Percentiles rank a stretch among this genome's conserved stretches.
Evolutionary conservation across 192 early-diverging fungal species (phyloP).

Genomic region (Podila horticola): DNA sequence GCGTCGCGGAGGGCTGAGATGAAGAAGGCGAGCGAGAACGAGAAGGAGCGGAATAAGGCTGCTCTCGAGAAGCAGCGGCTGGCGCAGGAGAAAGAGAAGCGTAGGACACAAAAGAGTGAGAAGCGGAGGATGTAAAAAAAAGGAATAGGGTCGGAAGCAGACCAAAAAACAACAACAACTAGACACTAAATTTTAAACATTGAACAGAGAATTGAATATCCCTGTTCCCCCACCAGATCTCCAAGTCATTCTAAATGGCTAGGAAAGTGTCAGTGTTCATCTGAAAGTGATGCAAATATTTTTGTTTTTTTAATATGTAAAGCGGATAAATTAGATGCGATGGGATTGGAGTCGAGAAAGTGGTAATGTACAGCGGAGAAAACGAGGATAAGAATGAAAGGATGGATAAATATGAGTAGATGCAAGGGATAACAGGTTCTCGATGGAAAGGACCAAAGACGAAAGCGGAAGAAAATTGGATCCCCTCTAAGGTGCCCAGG

Average conservation of each 20-base stretch:
- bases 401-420: too few species aligned
- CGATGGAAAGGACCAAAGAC: neutral
- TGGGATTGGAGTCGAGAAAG: too few species aligned
- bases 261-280: too few species aligned
- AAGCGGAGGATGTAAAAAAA: conserved; percentile 58
- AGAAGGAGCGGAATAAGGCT: conserved; percentile 64
- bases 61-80: conserved; percentile 63
- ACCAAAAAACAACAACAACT: neutral
- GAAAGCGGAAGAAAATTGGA: neutral
- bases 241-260: too few species aligned
- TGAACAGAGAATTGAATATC: too few species aligned
- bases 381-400: too few species aligned
- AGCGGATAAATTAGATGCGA: too few species aligned
- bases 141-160: neutral
- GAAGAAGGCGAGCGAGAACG: conserved; percentile 58
- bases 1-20: conserved; percentile 56
- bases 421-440: neutral
- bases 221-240: too few species aligned
- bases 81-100: conserved; percentile 59
- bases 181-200: neutral
- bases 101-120: conserved; percentile 62
- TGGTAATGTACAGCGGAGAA: too few species aligned
- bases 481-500: conserved; percentile 36
- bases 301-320: too few species aligned
- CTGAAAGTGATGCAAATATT: too few species aligned